phyloP scores from a whole-genome alignment of 2,329 filamentous ascomycete genomes.

The Hysterium pulicare region DNA sequence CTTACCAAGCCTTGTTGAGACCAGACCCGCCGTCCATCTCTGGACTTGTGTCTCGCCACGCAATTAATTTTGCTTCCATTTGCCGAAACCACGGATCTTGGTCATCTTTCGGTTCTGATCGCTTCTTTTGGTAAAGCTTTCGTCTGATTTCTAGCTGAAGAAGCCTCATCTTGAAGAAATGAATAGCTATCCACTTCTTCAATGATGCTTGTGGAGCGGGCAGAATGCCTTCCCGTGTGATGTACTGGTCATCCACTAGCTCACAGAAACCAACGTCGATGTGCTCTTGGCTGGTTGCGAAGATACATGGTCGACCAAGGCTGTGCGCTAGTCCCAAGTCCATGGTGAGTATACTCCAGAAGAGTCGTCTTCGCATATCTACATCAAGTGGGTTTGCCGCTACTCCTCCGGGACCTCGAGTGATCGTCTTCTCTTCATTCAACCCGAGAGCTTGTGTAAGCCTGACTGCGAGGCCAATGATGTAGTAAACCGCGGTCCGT shows the following conservation, averaged over 20 bases:
- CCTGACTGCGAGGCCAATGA: constrained; percentile 81
- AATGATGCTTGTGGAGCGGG: constrained; percentile 67
- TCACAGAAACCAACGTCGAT: constrained; percentile 85
- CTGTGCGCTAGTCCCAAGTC: constrained; percentile 84
- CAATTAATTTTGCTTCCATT: constrained; percentile 73
- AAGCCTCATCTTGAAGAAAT: constrained; percentile 89
- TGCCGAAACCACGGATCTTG: constrained; percentile 80
- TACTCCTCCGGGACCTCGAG: constrained; percentile 57
- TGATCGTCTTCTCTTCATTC: constrained; percentile 84
- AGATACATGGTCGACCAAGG: constrained; percentile 81
- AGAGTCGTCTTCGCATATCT: constrained; percentile 83
- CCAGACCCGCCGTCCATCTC: constrained; percentile 64
- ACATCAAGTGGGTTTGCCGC: constrained; percentile 69
- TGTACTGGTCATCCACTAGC: constrained; percentile 75
- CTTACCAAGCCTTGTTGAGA: constrained; percentile 79
- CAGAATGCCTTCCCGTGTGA: constrained; percentile 72
- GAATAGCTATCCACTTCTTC: constrained; percentile 84
- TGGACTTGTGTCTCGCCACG: constrained; percentile 76
- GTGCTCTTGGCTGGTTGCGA: constrained; percentile 76
- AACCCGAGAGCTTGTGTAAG: constrained; percentile 87
- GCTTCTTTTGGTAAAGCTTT: constrained; percentile 80
- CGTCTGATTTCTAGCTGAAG: constrained; percentile 85
- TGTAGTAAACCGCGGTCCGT: constrained; percentile 86
- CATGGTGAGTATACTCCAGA: constrained; percentile 86
- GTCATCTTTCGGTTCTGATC: constrained; percentile 71